A percentile compares a stretch with the other conserved stretches of the same genome.
Evolutionary conservation across 2,329 filamentous ascomycete species (phyloP).

Genomic region (Ophiostoma perfectum): DNA sequence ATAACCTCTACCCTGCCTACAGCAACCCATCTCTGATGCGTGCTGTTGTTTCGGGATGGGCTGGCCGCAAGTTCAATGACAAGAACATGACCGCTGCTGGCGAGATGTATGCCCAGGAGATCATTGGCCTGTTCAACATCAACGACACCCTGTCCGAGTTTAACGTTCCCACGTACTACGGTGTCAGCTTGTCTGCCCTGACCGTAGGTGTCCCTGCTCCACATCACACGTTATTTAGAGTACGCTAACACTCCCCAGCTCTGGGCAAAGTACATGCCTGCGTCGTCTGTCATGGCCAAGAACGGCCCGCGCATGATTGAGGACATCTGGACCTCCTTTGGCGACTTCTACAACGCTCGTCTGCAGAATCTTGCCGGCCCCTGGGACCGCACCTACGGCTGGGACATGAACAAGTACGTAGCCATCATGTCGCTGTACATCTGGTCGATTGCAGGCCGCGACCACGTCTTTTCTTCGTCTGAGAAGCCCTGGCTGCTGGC

Average conservation of each 20-base stretch:
- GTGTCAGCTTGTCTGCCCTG: slow-evolving; percentile 55
- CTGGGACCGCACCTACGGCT: slow-evolving; percentile 60
- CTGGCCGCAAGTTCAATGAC: slow-evolving; percentile 48
- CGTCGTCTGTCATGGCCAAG: slow-evolving; percentile 46
- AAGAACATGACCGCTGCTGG: slow-evolving; percentile 54
- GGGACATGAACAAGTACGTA: slow-evolving; percentile 58
- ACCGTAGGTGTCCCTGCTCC: slow-evolving; percentile 29
- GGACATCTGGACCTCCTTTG: slow-evolving; percentile 45
- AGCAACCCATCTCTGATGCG: slow-evolving; percentile 47
- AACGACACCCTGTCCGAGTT: slow-evolving; percentile 57
- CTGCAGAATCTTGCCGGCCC: slow-evolving; percentile 59
- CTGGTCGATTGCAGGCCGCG: slow-evolving; percentile 52
- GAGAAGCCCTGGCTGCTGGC: slow-evolving; percentile 39
- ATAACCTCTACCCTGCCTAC: slow-evolving; percentile 55
- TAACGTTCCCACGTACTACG: slow-evolving; percentile 58
- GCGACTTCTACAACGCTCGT: slow-evolving; percentile 50
- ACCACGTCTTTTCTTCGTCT: slow-evolving; percentile 30
- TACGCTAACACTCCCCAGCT: slow-evolving; percentile 29
- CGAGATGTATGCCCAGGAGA: slow-evolving; percentile 50
- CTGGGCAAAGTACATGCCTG: slow-evolving; percentile 54
- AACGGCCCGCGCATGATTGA: slow-evolving; percentile 48
- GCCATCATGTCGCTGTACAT: slow-evolving; percentile 54
- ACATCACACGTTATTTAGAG: no score
- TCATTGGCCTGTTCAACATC: slow-evolving; percentile 52
- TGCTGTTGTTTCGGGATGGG: slow-evolving; percentile 56